These are phyloP conservation scores for Rhodotorula glutinis DNA, from an alignment of 1,284 basidiomycete species.

Conservation along the genomic window DNA sequence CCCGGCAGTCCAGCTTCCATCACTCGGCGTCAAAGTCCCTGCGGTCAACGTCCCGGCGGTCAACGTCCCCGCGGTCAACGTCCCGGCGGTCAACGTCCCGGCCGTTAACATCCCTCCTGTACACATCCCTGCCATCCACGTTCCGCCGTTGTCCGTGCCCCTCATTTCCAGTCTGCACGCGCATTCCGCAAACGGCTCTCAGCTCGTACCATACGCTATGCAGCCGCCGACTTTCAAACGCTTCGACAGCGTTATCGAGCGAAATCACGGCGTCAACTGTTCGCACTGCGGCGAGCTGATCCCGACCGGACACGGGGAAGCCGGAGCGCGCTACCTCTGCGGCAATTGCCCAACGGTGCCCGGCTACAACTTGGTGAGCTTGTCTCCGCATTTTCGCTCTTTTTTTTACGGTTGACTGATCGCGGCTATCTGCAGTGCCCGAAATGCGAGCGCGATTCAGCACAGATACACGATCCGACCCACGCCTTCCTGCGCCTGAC, in stretches of 20 bases:
- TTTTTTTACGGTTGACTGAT: neutral
- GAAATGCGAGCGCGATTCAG: neutral
- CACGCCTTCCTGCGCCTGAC: constrained; percentile 16
- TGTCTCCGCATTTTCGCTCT: neutral
- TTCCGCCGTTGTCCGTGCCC: neutral
- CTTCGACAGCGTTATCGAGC: neutral
- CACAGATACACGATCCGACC: neutral
- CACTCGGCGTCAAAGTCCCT: neutral
- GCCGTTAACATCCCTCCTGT: neutral
- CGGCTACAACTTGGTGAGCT: neutral
- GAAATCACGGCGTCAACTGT: constrained; percentile 9
- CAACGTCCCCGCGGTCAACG: neutral
- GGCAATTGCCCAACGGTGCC: constrained; percentile 12
- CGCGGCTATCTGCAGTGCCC: neutral
- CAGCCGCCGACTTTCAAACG: neutral
- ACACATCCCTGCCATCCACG: neutral
- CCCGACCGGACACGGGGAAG: neutral
- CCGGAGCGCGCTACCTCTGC: constrained; percentile 2
- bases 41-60: neutral
- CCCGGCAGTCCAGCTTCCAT: neutral
- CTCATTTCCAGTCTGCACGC: neutral
- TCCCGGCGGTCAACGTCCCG: neutral
- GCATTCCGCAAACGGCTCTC: neutral
- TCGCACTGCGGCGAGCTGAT: neutral
- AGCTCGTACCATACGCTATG: neutral